A percentile compares a stretch with the other conserved stretches of the same genome.
Conservation (phyloP, 371 early-diverging fungal genomes). For the Cokeromyces recurvatus region DNA sequence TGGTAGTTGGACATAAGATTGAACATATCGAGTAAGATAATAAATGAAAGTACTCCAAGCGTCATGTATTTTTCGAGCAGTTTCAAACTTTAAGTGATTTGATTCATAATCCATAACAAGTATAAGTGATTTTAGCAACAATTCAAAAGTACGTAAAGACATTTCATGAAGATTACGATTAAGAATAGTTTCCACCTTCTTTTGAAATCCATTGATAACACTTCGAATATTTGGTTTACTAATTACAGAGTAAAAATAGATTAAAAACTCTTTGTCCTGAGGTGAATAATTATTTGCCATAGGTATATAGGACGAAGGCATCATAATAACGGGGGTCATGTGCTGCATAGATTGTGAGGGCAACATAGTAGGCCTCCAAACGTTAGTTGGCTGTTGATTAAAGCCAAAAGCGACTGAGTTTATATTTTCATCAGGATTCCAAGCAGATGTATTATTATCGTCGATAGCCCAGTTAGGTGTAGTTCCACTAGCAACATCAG, state of each 20-base stretch:
- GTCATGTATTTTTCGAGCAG: not conserved
- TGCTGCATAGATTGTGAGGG: not conserved
- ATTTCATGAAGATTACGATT: constrained; percentile 4
- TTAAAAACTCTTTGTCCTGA: constrained; percentile 3
- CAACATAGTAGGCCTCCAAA: not conserved
- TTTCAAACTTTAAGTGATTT: not conserved
- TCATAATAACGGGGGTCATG: constrained; percentile 1
- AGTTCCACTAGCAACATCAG: constrained; percentile 1
- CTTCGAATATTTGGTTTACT: not conserved
- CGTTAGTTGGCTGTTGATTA: not conserved
- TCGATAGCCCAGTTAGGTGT: too few species aligned
- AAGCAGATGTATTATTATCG: constrained; percentile 4
- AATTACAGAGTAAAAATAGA: constrained; percentile 1
- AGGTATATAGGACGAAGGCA: constrained; percentile 7
- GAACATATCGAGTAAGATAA: not conserved
- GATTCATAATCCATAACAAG: constrained; percentile 8
- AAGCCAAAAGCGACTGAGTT: too few species aligned
- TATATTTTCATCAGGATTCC: not conserved
- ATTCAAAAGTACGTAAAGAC: constrained; percentile 10
- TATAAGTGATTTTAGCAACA: constrained; percentile 12
- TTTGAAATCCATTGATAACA: constrained; percentile 3
- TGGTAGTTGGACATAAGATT: not conserved
- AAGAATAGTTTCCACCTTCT: constrained; percentile 7
- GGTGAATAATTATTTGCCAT: not conserved
- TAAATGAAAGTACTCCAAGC: constrained; percentile 1